These are phyloP conservation scores for Fusarium beomiforme DNA, from an alignment of 2,329 filamentous ascomycete genomes.

Conservation along the genomic window DNA sequence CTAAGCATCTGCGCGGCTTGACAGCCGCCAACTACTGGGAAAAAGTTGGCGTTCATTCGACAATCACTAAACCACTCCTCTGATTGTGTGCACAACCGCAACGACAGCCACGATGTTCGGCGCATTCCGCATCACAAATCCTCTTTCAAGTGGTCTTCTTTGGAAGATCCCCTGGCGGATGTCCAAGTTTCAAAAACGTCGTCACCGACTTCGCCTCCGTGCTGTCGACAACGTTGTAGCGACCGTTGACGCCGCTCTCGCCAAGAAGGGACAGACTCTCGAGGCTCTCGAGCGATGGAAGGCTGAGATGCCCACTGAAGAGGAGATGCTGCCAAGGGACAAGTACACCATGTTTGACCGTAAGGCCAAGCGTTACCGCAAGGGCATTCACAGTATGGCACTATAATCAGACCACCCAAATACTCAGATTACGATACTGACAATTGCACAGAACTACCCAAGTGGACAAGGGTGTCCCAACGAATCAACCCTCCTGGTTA, in stretches of 20 bases:
- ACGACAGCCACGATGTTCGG: constrained; percentile 74
- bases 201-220: constrained; percentile 83
- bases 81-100: constrained; percentile 10
- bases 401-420: neutral
- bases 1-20: constrained; percentile 17
- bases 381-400: constrained; percentile 93
- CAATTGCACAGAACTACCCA: constrained; percentile 71
- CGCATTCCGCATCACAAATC: constrained; percentile 80
- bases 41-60: constrained; percentile 41
- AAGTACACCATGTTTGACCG: constrained; percentile 99
- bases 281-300: constrained; percentile 92
- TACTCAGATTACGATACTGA: constrained; percentile 30
- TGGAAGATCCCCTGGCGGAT: constrained; percentile 99
- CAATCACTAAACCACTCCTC: constrained; percentile 23
- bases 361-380: constrained; percentile 94
- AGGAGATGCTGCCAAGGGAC: constrained; percentile 94
- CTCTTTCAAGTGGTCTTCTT: constrained; percentile 81
- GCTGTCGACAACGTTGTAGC: constrained; percentile 89
- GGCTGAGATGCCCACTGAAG: constrained; percentile 92
- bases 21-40: constrained; percentile 26
- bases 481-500: constrained; percentile 94
- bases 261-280: constrained; percentile 75
- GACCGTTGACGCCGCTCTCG: constrained; percentile 81
- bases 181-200: constrained; percentile 88
- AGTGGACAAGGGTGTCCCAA: constrained; percentile 97